Conservation (phyloP, 768 basidiomycete genomes). For the Suillus weaverae region DNA sequence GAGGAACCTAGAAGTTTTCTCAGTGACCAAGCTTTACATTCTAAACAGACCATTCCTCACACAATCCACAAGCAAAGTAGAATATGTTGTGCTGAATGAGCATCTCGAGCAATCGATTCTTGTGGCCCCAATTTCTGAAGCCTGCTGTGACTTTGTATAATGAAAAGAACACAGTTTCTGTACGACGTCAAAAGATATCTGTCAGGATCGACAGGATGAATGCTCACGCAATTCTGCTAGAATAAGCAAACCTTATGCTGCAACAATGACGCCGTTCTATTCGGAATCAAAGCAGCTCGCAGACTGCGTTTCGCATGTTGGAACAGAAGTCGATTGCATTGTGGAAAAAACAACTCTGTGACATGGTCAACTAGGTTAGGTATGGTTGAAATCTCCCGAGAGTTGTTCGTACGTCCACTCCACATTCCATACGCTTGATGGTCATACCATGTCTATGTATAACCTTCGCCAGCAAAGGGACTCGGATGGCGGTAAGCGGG, state of each 20-base stretch:
- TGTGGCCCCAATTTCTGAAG: neutral
- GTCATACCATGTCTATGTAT: conserved; percentile 57
- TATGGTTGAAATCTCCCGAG: neutral
- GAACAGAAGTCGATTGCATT: neutral
- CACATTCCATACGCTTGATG: neutral
- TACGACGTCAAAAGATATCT: neutral
- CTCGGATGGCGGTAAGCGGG: conserved; percentile 35
- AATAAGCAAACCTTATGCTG: neutral
- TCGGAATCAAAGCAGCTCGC: neutral
- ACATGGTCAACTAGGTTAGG: neutral
- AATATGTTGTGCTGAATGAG: conserved; percentile 4
- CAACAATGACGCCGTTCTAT: neutral
- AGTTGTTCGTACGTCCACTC: neutral
- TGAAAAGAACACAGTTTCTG: neutral
- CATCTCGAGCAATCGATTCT: neutral
- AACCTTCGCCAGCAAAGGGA: conserved; percentile 58
- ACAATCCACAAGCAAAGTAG: conserved; percentile 1
- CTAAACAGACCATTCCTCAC: neutral
- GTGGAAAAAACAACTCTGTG: neutral
- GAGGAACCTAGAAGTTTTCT: neutral
- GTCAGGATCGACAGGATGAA: neutral
- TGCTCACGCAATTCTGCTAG: neutral
- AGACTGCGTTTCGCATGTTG: neutral
- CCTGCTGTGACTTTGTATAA: neutral
- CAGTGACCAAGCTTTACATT: neutral